A percentile compares a stretch with the other conserved stretches of the same genome.
Conservation (phyloP, 2,329 filamentous ascomycete genomes). For the Aspergillus fumigatus region DNA sequence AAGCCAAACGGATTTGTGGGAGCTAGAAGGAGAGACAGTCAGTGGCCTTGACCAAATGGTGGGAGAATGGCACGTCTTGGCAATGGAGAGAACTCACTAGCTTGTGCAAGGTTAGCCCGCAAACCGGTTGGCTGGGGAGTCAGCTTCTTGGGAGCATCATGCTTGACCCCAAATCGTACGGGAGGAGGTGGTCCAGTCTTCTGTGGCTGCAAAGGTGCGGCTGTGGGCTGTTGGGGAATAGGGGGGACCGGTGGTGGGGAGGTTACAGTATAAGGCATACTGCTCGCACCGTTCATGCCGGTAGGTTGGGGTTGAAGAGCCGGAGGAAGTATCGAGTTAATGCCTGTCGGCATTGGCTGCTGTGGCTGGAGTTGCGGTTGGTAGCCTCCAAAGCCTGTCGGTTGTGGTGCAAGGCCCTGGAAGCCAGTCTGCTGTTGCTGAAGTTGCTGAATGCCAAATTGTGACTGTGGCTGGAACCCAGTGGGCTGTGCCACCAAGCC, state of each 20-base stretch:
- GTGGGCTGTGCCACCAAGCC: slow-evolving; percentile 44
- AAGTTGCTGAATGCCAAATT: slow-evolving; percentile 43
- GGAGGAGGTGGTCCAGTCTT: slow-evolving; percentile 82
- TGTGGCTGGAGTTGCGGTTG: slow-evolving; percentile 43
- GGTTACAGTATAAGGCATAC: slow-evolving; percentile 45
- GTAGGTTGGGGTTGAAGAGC: slow-evolving; percentile 48
- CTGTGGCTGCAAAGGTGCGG: slow-evolving; percentile 65
- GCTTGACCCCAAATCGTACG: slow-evolving; percentile 78
- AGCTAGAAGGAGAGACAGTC: slow-evolving; percentile 41
- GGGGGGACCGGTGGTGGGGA: slow-evolving; percentile 52
- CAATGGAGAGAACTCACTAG: slow-evolving; percentile 67
- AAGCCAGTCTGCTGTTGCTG: slow-evolving; percentile 51
- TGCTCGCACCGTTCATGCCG: slow-evolving; percentile 48
- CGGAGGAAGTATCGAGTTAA: slow-evolving; percentile 51
- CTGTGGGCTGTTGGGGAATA: slow-evolving; percentile 54
- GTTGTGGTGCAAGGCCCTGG: slow-evolving; percentile 46
- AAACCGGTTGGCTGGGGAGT: slow-evolving; percentile 81
- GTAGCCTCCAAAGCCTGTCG: slow-evolving; percentile 50
- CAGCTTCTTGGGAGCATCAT: slow-evolving; percentile 68
- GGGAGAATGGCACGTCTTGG: not conserved
- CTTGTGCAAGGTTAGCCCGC: slow-evolving; percentile 85
- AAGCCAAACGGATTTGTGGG: slow-evolving; percentile 69
- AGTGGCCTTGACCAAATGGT: slow-evolving; percentile 4
- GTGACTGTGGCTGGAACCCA: slow-evolving; percentile 42
- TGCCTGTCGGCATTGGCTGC: slow-evolving; percentile 46